Percentiles rank a stretch among this genome's conserved stretches.
These are phyloP conservation scores for Saccharomyces hybrid DNA, from an alignment of 1,139 yeast species.

Conservation along the genomic window DNA sequence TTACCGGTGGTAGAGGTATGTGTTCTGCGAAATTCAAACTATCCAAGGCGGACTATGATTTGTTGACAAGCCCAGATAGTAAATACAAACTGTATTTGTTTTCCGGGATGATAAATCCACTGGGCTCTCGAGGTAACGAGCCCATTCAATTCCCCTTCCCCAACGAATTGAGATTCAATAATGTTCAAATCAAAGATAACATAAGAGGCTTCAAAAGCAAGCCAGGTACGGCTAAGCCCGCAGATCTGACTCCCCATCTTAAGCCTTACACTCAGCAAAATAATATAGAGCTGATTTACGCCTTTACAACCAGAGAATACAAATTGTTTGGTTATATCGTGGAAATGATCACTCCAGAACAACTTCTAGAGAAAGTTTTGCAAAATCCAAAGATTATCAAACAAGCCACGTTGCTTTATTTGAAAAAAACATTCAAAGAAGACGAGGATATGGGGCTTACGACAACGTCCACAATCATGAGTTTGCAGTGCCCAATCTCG, in stretches of 20 bases:
- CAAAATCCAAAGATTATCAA: conserved; percentile 42
- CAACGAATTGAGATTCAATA: conserved; percentile 47
- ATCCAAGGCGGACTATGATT: conserved; percentile 33
- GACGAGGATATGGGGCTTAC: conserved; percentile 52
- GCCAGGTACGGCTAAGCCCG: conserved; percentile 60
- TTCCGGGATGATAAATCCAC: conserved; percentile 37
- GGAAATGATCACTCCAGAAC: conserved; percentile 39
- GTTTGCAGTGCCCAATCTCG: conserved; percentile 59
- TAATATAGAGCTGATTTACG: conserved; percentile 44
- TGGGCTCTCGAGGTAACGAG: conserved; percentile 4
- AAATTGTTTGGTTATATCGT: conserved; percentile 48
- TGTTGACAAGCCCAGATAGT: conserved; percentile 27
- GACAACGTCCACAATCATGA: conserved; percentile 48
- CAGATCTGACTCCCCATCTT: conserved; percentile 48
- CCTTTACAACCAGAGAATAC: conserved; percentile 42
- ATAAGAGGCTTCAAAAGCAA: conserved; percentile 53
- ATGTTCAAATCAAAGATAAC: conserved; percentile 39
- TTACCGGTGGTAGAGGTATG: conserved; percentile 37
- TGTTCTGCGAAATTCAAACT: conserved; percentile 37
- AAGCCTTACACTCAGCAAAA: conserved; percentile 34
- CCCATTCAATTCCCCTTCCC: conserved; percentile 40
- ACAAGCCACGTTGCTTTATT: conserved; percentile 39
- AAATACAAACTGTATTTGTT: conserved; percentile 37
- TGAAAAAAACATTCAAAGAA: conserved; percentile 34
- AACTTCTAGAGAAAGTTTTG: conserved; percentile 31